A percentile compares a stretch with the other conserved stretches of the same genome.
Conservation (phyloP, 176 grass and related monocot species). For the Tuctoria greenei region DNA sequence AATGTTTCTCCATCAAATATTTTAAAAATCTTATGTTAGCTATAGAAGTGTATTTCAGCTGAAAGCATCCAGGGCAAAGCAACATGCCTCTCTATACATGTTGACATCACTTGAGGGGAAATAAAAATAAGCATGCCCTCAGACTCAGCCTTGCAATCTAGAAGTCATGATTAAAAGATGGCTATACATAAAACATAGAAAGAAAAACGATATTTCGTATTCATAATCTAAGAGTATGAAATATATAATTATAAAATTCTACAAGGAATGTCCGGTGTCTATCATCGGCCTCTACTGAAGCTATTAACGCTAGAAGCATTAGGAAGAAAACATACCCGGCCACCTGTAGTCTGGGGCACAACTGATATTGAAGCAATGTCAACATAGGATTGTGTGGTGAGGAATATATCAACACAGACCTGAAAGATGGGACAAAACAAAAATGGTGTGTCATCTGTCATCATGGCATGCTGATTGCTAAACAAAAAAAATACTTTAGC, state of each 20-base stretch:
- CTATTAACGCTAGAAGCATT: background rate
- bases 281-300: background rate
- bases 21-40: background rate
- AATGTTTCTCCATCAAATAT: background rate
- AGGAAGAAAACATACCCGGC: conserved; percentile 55
- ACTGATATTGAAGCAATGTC: conserved; percentile 87
- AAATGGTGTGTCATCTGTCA: conserved; percentile 14
- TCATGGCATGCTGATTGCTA: background rate
- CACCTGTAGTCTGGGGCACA: conserved; percentile 75
- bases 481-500: conserved; percentile 1
- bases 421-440: conserved; percentile 28
- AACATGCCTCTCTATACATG: background rate
- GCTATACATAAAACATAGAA: background rate
- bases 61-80: background rate
- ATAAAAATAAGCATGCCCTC: conserved; percentile 1
- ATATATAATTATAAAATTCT: background rate
- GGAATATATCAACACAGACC: conserved; percentile 87
- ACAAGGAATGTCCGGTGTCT: background rate
- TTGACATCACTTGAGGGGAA: background rate
- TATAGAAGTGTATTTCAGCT: background rate
- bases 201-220: too few relatives aligned
- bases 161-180: background rate
- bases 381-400: conserved; percentile 74
- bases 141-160: background rate
- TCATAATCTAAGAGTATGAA: background rate